Evolutionary conservation across 2,329 filamentous ascomycete species (phyloP), one percentile per base, ranked within the genome.

Genomic region (Ophiocordyceps robertsii): DNA sequence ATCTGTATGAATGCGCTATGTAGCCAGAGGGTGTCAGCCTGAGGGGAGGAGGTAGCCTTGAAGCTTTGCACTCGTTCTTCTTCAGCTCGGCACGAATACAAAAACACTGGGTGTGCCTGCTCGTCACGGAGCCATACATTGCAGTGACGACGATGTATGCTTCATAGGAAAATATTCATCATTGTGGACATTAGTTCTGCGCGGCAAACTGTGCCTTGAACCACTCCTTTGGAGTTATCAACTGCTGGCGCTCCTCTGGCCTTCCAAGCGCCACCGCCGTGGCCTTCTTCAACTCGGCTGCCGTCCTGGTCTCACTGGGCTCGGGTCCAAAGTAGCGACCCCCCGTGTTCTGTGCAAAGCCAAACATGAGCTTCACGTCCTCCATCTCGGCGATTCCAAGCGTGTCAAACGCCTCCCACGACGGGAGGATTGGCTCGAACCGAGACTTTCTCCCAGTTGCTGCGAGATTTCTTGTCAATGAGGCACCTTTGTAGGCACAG

Each of bases 311-410:
- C 38, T 40, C 29, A 16, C 38, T 40, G 16, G 38, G 17, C 17
- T 32, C 38, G 17, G 11, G 29, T 4, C 16, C 38, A 32, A 40
- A 40, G 38, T 40, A 40, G 10, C 17, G 38, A 5, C 38, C 38
- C 7, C 19, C 29, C 10, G 38, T 40, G 9, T 29, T 40, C 42
- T 41, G 24, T 3, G 33, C 29, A 21, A 31, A 41, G 17, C 24
- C 27, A 19, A 37, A 35, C 39, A 40, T 40, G 39, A 41, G 40
- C 39, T 41, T 37, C 10, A 37, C 40, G 17, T 37, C 40, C 12
- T 41, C 33, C n/a, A 41, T 24, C 38, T 40, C 38, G 1, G 29
- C 29, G 16, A 40, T 40, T 10, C 38, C 38, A 4, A 17, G 13
- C 6, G 17, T 40, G 29, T 40, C 29, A n/a, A 40, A 40, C n/a